Evolutionary conservation across 2,329 filamentous ascomycete species (phyloP).

Genomic region (Diaporthe vaccinii): DNA sequence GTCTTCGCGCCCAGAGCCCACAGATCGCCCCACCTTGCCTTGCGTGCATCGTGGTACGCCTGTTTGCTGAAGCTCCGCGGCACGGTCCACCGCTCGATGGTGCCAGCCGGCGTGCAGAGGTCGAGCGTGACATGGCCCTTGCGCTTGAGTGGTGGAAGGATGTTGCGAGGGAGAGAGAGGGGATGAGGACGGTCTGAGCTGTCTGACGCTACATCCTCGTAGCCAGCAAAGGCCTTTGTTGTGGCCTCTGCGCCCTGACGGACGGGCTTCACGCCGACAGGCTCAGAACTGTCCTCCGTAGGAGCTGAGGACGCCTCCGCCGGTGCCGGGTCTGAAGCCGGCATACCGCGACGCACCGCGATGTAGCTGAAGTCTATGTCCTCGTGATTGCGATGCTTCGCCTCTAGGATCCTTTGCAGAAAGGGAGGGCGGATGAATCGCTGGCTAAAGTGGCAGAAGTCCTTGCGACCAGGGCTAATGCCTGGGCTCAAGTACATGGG

Average conservation of each 20-base stretch:
- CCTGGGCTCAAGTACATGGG: constrained; percentile 88
- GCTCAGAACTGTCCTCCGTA: constrained; percentile 49
- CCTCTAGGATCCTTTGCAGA: constrained; percentile 81
- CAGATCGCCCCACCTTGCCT: constrained; percentile 90
- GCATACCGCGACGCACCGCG: constrained; percentile 82
- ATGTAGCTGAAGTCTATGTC: constrained; percentile 93
- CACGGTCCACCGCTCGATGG: constrained; percentile 93
- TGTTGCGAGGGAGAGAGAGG: constrained; percentile 80
- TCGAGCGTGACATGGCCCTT: constrained; percentile 91
- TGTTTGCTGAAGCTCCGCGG: constrained; percentile 83
- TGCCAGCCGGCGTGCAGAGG: constrained; percentile 87
- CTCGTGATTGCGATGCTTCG: constrained; percentile 82
- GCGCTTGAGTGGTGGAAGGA: constrained; percentile 88
- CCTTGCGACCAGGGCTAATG: constrained; percentile 80
- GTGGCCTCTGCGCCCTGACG: constrained; percentile 69
- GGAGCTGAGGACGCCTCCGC: constrained; percentile 50
- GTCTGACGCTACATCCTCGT: constrained; percentile 62
- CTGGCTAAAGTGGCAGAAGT: constrained; percentile 93
- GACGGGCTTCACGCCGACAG: constrained; percentile 48
- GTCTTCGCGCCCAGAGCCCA: constrained; percentile 98
- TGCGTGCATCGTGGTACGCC: constrained; percentile 93
- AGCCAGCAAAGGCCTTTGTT: constrained; percentile 79
- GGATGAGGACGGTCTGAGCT: constrained; percentile 61
- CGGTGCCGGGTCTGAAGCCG: constrained; percentile 45
- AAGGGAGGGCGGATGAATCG: constrained; percentile 88